Percentiles rank a stretch among this genome's conserved stretches.
phyloP scores from a whole-genome alignment of 2,329 filamentous ascomycete species.

The Monosporascus sp. region DNA sequence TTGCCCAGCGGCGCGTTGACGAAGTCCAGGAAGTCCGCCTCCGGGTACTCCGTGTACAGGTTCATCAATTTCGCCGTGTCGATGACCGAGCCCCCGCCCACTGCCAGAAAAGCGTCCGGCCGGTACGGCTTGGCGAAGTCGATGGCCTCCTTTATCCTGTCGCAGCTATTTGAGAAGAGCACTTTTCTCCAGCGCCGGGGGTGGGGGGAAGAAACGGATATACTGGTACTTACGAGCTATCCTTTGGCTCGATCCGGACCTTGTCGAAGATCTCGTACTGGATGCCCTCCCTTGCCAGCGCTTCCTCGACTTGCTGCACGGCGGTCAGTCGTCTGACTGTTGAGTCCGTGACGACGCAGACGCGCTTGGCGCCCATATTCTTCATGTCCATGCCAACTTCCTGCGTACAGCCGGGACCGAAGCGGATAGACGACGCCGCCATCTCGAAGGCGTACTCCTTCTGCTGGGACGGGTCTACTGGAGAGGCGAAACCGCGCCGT shows the following conservation, averaged over 20 bases:
- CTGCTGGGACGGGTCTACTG: slow-evolving; percentile 62
- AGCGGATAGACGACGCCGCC: slow-evolving; percentile 91
- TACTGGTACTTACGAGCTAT: slow-evolving; percentile 63
- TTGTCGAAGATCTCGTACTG: slow-evolving; percentile 76
- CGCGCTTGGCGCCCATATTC: slow-evolving; percentile 81
- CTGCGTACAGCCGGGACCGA: slow-evolving; percentile 86
- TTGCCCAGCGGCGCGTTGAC: slow-evolving; percentile 92
- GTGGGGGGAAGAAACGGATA: not conserved
- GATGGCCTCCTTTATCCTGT: slow-evolving; percentile 82
- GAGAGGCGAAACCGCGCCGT: slow-evolving; percentile 63
- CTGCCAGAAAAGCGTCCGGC: slow-evolving; percentile 87
- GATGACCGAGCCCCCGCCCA: slow-evolving; percentile 90
- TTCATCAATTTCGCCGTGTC: slow-evolving; percentile 99
- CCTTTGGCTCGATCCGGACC: slow-evolving; percentile 86
- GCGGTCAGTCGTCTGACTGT: slow-evolving; percentile 79
- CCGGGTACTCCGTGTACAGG: slow-evolving; percentile 82
- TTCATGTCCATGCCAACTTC: slow-evolving; percentile 98
- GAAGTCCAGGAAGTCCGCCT: slow-evolving; percentile 94
- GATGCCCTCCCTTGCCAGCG: slow-evolving; percentile 71
- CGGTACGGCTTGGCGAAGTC: slow-evolving; percentile 73
- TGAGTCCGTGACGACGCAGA: slow-evolving; percentile 86
- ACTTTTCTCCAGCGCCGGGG: not conserved
- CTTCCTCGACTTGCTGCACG: slow-evolving; percentile 84
- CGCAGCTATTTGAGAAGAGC: not conserved
- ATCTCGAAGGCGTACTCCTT: slow-evolving; percentile 99